Percentiles rank a stretch among this genome's conserved stretches.
phyloP scores from a whole-genome alignment of 2,329 filamentous ascomycete genomes.

The Coniochaeta prunicola region DNA sequence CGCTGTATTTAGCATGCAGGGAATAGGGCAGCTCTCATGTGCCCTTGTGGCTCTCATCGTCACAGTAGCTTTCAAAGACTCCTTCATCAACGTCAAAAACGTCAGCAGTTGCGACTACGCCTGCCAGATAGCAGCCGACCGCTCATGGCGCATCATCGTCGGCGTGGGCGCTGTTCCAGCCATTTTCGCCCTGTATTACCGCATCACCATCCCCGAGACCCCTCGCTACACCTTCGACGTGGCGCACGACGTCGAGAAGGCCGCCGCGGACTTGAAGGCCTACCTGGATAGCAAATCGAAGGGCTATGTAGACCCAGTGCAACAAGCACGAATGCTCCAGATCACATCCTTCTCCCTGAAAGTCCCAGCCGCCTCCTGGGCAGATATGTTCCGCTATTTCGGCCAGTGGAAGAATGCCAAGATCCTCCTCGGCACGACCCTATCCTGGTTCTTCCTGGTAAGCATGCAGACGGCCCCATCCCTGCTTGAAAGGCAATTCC shows the following conservation, averaged over 20 bases:
- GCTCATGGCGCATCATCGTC: constrained; percentile 76
- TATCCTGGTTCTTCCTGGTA: constrained; percentile 74
- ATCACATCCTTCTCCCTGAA: constrained; percentile 45
- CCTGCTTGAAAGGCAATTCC: not conserved
- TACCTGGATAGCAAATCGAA: constrained; percentile 42
- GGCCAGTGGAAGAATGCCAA: constrained; percentile 61
- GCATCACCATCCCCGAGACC: constrained; percentile 79
- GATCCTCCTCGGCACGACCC: constrained; percentile 66
- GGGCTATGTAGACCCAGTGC: constrained; percentile 39
- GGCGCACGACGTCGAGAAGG: constrained; percentile 67
- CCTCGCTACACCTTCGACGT: constrained; percentile 65
- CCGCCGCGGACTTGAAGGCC: constrained; percentile 62
- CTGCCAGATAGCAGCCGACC: constrained; percentile 66
- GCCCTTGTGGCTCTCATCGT: constrained; percentile 65
- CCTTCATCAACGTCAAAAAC: constrained; percentile 34
- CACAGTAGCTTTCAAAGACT: constrained; percentile 53
- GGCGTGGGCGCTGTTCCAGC: constrained; percentile 73
- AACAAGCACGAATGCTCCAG: constrained; percentile 46
- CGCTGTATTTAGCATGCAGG: constrained; percentile 79
- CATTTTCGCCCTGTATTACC: constrained; percentile 75
- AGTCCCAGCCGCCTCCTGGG: constrained; percentile 62
- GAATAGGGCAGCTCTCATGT: constrained; percentile 68
- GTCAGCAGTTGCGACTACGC: constrained; percentile 45
- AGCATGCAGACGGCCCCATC: constrained; percentile 6
- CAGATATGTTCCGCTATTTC: constrained; percentile 62